Conservation (phyloP, 1,139 yeast species). For the Candida freyschussii region DNA sequence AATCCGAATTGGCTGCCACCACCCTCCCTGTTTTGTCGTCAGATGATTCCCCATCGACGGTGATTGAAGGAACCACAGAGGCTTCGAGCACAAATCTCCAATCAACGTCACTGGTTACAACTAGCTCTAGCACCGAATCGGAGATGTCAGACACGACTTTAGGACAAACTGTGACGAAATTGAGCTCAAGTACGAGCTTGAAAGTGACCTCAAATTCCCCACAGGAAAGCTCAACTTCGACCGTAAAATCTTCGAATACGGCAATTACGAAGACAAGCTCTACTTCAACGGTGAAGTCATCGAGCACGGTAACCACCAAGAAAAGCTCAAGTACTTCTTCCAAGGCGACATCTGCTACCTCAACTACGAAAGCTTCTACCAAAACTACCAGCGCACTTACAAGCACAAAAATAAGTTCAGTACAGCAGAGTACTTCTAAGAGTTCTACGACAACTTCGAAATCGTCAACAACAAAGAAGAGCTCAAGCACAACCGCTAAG, state of each 20-base stretch:
- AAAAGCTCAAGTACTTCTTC: slow-evolving; percentile 7
- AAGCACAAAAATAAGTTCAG: slow-evolving; percentile 3
- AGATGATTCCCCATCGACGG: no score
- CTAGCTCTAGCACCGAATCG: no score
- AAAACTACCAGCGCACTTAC: slow-evolving; percentile 7
- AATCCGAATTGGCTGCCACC: no score
- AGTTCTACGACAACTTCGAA: slow-evolving; percentile 16
- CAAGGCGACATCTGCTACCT: slow-evolving; percentile 6
- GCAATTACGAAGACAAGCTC: slow-evolving; percentile 5
- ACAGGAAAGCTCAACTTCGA: slow-evolving; percentile 2
- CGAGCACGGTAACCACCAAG: slow-evolving; percentile 4
- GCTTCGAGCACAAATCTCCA: no score
- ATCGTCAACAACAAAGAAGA: slow-evolving; percentile 14
- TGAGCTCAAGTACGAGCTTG: no score
- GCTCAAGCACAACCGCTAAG: slow-evolving; percentile 21
- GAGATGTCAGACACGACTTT: no score
- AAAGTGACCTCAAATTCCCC: slow-evolving; percentile 3
- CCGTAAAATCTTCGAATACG: slow-evolving; percentile 2
- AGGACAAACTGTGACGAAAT: no score
- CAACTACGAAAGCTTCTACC: slow-evolving; percentile 7
- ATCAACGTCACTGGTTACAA: no score
- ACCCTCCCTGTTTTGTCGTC: no score
- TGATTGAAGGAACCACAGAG: no score
- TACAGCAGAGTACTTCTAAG: slow-evolving; percentile 7
- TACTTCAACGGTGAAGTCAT: slow-evolving; percentile 2